Evolutionary conservation across 2,329 filamentous ascomycete species (phyloP), one percentile per base, ranked within the genome.

Genomic region (Teratosphaeria gauchensis): DNA sequence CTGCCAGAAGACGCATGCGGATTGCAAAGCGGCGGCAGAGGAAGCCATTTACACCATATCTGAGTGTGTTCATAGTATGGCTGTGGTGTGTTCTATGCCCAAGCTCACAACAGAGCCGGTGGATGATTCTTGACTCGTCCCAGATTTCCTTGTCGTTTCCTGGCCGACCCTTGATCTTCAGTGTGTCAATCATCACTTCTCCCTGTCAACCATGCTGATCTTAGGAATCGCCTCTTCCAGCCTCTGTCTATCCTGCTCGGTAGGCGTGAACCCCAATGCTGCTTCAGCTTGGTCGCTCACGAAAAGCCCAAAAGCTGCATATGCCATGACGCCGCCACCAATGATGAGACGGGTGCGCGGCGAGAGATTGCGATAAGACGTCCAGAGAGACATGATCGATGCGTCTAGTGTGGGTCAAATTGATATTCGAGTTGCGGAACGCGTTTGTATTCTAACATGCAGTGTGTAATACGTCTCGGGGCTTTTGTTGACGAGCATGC

Each of bases 251-350:
- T 95, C 90, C 68, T 87, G 78, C 62, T 89, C 84, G 0, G 84
- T 87, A 1, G 91, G 83, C 46, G 82, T 84, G 72, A 90, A 82
- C 6, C 88, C 88, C 61, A 92, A 81, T 51, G 81, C 84, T 69
- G 88, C 82, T 74, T 92, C 91, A 16, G 87, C 84, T 59, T 80
- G 79, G 69, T 92, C 88, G 4, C 87, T 84, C 19, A 89, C 69
- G 69, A 87, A 86, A n/a, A 94, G 79, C 16, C 90, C 92, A 48
- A 84, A 76, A 48, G 78, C 76, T 14, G 89, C 90, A 83, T 90
- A 96, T 35, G 83, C 83, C 69, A 96, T 84, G 64, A 95, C 75
- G 66, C 85, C 87, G 54, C 84, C 71, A 65, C 92, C 92, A 62
- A 95, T 80, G 54, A 86, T 75, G 51, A 89, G 75, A 58, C 88